Evolutionary conservation across 768 basidiomycete genomes (phyloP).

Genomic region (Suillus luteus): DNA sequence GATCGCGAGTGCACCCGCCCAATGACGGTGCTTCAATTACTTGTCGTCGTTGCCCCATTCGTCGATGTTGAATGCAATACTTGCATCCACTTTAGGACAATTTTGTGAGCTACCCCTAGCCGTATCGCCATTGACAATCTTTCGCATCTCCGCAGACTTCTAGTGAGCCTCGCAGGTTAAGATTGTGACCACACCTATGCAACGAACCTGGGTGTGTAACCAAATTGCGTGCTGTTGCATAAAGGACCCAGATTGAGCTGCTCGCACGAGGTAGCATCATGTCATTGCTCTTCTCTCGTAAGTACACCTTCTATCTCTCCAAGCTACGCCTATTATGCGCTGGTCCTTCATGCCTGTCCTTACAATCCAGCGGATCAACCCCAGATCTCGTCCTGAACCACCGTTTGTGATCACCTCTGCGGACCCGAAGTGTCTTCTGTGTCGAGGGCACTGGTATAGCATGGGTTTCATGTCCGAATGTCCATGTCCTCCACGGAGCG

Average conservation of each 20-base stretch:
- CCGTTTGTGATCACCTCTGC: not conserved
- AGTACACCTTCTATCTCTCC: not conserved
- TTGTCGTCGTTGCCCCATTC: not conserved
- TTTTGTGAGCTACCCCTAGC: not conserved
- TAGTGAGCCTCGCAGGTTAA: not conserved
- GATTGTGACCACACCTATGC: not conserved
- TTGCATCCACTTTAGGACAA: slow-evolving; percentile 3
- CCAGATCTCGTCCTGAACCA: not conserved
- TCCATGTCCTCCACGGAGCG: not conserved
- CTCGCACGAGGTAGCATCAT: not conserved
- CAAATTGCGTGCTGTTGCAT: not conserved
- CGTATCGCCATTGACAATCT: no score
- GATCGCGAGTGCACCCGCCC: not conserved
- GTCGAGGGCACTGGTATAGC: not conserved
- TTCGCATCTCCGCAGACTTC: not conserved
- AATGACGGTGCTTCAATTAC: not conserved
- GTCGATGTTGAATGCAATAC: not conserved
- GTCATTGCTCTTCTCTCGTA: not conserved
- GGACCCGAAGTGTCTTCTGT: not conserved
- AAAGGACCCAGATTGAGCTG: not conserved
- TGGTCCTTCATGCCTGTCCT: not conserved
- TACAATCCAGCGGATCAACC: not conserved
- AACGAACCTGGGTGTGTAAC: not conserved
- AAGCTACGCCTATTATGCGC: not conserved
- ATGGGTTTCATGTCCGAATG: not conserved